Evolutionary conservation across 1,139 yeast genomes (phyloP), one percentile per base, ranked within the genome.

Genomic region (Taphrina pruni): DNA sequence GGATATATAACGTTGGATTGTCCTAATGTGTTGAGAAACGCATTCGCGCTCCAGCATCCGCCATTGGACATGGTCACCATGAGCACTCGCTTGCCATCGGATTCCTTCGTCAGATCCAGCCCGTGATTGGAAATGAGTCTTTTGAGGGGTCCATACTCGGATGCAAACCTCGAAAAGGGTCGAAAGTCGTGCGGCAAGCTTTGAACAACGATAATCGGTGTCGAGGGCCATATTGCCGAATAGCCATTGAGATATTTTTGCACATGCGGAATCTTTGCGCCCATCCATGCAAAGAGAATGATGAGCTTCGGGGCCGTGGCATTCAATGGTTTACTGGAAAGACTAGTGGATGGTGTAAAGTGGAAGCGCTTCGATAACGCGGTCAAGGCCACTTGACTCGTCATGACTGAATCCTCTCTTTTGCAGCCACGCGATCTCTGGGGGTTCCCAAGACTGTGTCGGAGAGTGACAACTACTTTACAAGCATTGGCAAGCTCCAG

Each of bases 171-270:
- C 21, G 62, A 58, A 26, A 58, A 35, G 17, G 62, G 62, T 17
- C 62, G 51, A 32, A 58, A 58, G 17, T 58, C 62, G 14, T 43
- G 62, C 14, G 62, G 62, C 26, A 58, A 7, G 17, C 62, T 58
- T 17, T 58, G 62, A 4, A 58, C 54, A 39, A 58, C 32, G 43
- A 58, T 32, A 43, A 58, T 58, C 11, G 62, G 62, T 32, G 62
- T 58, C 41, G 62, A 43, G 8, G 62, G 62, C 62, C 62, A 58
- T 21, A 58, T 43, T 12, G 62, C 17, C 39, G 62, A 38, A 41
- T 58, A 58, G 9, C 62, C 62, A n/a, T 58, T 58, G 62, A 58
- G 21, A 32, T 58, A 58, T 45, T 58, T 58, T 54, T 58, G 62
- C 12, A 45, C 54, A 17, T 58, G 62, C 6, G 39, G 43, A 32